Evolutionary conservation across 352 stramenopile species (phyloP), one percentile per base, ranked within the genome.

Genomic region (Phytopythium kandeliae): DNA sequence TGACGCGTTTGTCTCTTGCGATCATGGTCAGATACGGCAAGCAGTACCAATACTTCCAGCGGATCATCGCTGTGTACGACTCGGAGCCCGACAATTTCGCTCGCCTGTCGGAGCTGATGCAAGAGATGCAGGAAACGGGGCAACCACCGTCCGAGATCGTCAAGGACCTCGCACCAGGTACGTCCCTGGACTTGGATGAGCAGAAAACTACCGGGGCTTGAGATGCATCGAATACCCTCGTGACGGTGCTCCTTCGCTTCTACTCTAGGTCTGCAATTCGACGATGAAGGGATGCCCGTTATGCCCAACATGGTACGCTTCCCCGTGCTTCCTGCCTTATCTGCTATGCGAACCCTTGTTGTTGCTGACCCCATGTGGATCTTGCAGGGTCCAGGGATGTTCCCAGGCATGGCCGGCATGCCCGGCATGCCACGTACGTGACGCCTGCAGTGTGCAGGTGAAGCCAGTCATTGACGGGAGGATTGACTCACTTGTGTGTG

Each of bases 11-110:
- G 28, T 44, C 12, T 38, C 0, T 16, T 33, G 21, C 28, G 25
- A 36, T 4, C 4, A 1, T 35, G 16, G 19, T 12, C 42, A 92
- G 78, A 74, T 98, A 98, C 57, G 93, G 92, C 54, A 95, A 95
- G 59, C 95, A 99, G 79, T 98, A 98, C 67, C 80, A 98, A 61
- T 97, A 95, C 61, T 99, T 99, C 68, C 96, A 98, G 74, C 71
- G 88, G 54, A 96, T 99, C 47, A 85, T 98, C 9, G 78, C 86
- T n/a, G 74, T 96, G 13, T 99, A 99, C 67, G 96, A 99, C 54
- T 96, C 83, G 10, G 94, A 99, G 63, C 96, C 96, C 3, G 88
- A 98, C 57, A 98, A 99, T 76, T 98, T 96, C 56, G 63, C 77
- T 47, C 74, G 89, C 7, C 70, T 99, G 31, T 98, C 97, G 63